A percentile compares a stretch with the other conserved stretches of the same genome.
Evolutionary conservation across 169 alveolate species (phyloP).

Genomic region (Prorocentrum cordatum): DNA sequence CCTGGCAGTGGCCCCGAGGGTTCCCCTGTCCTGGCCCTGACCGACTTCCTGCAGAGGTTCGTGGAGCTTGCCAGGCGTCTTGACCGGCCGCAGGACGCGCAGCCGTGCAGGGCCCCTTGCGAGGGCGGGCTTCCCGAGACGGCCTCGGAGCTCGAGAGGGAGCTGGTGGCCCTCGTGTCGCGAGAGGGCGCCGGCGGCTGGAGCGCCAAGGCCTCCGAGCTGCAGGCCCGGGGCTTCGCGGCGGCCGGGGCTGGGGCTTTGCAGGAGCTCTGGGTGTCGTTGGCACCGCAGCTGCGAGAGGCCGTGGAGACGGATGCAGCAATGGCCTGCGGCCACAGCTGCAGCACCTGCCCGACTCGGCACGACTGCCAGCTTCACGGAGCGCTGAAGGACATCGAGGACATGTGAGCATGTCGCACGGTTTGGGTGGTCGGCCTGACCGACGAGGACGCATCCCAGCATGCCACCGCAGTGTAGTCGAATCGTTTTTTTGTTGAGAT

Average conservation of each 20-base stretch:
- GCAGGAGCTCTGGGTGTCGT: neutral
- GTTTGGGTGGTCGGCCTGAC: too few relatives aligned
- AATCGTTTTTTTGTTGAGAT: too few relatives aligned
- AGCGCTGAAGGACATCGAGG: conserved; percentile 21
- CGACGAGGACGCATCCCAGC: too few relatives aligned
- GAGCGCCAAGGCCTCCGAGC: neutral
- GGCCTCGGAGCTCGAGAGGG: neutral
- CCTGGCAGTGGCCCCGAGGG: neutral
- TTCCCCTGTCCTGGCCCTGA: neutral
- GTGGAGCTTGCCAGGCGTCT: neutral
- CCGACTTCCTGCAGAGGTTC: neutral
- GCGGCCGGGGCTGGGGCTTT: neutral
- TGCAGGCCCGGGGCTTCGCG: neutral
- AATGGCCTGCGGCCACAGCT: conserved; percentile 19
- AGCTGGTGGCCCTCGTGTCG: neutral
- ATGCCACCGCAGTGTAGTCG: too few relatives aligned
- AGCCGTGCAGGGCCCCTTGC: neutral
- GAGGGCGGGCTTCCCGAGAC: neutral
- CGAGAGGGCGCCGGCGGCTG: neutral
- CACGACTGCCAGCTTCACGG: neutral
- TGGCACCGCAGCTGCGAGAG: neutral
- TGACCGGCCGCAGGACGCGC: too few relatives aligned
- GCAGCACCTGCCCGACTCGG: conserved; percentile 32
- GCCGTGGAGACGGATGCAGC: neutral
- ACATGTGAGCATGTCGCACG: too few relatives aligned